phyloP scores from a whole-genome alignment of 169 alveolate genomes.

The Besnoitia besnoiti region DNA sequence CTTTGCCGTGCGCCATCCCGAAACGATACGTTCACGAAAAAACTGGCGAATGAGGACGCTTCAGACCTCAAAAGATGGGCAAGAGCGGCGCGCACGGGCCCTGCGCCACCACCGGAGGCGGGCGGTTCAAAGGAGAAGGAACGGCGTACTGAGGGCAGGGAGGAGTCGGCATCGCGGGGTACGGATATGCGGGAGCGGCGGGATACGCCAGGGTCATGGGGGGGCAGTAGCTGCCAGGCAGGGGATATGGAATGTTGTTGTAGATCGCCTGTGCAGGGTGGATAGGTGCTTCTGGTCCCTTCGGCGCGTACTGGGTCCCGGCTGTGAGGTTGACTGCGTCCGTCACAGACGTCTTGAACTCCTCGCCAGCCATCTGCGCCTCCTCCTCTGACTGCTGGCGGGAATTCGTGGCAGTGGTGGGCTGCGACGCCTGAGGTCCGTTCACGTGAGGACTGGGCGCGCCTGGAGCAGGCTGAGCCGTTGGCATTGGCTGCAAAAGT shows the following conservation, averaged over 20 bases:
- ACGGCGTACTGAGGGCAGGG: not conserved
- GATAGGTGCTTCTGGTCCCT: too few species aligned
- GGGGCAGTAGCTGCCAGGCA: not conserved
- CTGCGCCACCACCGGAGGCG: not conserved
- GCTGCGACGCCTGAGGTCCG: too few species aligned
- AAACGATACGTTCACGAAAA: too few species aligned
- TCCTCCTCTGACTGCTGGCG: not conserved
- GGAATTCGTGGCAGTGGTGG: not conserved
- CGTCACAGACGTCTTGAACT: not conserved
- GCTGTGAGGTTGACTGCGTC: not conserved
- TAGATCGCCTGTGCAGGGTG: too few species aligned
- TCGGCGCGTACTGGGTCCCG: too few species aligned
- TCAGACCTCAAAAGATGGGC: not conserved
- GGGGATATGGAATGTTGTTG: not conserved
- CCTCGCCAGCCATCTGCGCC: not conserved
- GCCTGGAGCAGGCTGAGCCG: too few species aligned
- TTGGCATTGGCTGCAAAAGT: too few species aligned
- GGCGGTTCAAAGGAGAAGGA: not conserved
- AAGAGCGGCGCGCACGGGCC: not conserved
- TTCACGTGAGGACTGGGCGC: too few species aligned
- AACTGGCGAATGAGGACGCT: not conserved
- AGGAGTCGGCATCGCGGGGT: not conserved
- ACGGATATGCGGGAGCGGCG: not conserved
- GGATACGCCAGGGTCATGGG: not conserved
- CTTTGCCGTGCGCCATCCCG: too few species aligned